phyloP scores from a whole-genome alignment of 2,329 filamentous ascomycete species.

The Colletotrichum kahawae region DNA sequence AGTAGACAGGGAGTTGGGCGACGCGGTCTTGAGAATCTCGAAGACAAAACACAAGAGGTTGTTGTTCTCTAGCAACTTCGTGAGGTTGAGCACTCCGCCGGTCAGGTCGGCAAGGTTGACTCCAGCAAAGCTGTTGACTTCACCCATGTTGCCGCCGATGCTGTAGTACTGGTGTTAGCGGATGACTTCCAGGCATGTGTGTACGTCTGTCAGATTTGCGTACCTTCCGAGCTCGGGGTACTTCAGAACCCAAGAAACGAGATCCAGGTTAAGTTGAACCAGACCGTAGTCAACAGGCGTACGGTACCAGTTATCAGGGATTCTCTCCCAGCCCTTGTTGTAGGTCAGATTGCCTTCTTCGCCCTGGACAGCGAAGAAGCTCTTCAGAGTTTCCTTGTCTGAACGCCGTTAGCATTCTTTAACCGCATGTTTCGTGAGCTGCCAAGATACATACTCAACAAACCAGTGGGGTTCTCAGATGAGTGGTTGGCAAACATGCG shows the following conservation, averaged over 20 bases:
- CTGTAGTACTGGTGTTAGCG: slow-evolving; percentile 16
- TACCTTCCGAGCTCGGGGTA: slow-evolving; percentile 42
- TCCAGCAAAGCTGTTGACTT: slow-evolving; percentile 54
- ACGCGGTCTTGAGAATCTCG: slow-evolving; percentile 41
- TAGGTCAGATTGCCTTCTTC: slow-evolving; percentile 44
- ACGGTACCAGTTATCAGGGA: slow-evolving; percentile 57
- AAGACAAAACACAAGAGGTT: slow-evolving; percentile 47
- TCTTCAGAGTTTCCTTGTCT: slow-evolving; percentile 43
- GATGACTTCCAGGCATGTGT: background rate
- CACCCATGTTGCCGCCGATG: slow-evolving; percentile 58
- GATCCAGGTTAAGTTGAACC: slow-evolving; percentile 43
- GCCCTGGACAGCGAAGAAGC: slow-evolving; percentile 52
- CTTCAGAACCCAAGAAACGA: slow-evolving; percentile 38
- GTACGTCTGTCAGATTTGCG: background rate
- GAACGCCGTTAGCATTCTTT: background rate
- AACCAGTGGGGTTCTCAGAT: slow-evolving; percentile 37
- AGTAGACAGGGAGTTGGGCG: slow-evolving; percentile 46
- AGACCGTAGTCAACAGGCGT: slow-evolving; percentile 50
- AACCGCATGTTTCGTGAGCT: background rate
- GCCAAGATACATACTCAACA: slow-evolving; percentile 19
- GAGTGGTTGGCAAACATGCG: slow-evolving; percentile 51
- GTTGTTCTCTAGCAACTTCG: slow-evolving; percentile 48
- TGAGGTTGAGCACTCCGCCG: slow-evolving; percentile 47
- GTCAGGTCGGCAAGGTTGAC: slow-evolving; percentile 47
- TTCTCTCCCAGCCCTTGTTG: slow-evolving; percentile 52